A percentile compares a stretch with the other conserved stretches of the same genome.
Evolutionary conservation across 2,329 filamentous ascomycete species (phyloP).

Genomic region (Aspergillus neoniger): DNA sequence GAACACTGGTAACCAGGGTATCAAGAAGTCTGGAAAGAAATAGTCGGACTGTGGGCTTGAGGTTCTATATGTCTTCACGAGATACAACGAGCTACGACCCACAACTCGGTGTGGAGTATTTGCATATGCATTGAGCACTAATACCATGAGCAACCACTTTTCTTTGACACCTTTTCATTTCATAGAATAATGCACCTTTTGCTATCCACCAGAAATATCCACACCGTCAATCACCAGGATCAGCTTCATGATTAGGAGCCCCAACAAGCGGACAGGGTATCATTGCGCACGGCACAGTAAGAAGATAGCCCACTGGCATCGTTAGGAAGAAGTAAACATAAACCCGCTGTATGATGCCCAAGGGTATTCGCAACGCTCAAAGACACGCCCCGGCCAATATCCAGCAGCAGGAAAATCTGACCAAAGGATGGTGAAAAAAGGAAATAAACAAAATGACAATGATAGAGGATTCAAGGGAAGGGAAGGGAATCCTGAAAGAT

Average conservation of each 20-base stretch:
- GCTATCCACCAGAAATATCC: constrained; percentile 3
- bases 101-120: constrained; percentile 20
- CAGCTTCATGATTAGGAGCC: constrained; percentile 1
- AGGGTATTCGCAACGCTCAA: constrained; percentile 15
- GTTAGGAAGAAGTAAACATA: constrained; percentile 17
- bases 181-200: not conserved
- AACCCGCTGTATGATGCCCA: constrained; percentile 14
- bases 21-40: constrained; percentile 99
- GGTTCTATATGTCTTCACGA: constrained; percentile 17
- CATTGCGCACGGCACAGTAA: constrained; percentile 14
- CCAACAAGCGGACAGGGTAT: constrained; percentile 18
- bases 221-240: constrained; percentile 2
- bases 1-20: constrained; percentile 80
- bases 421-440: not conserved
- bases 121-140: constrained; percentile 20
- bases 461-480: constrained; percentile 5
- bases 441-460: not conserved
- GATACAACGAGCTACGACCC: constrained; percentile 27
- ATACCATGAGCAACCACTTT: constrained; percentile 13
- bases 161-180: constrained; percentile 13
- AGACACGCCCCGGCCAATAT: constrained; percentile 12
- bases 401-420: constrained; percentile 5
- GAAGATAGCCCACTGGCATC: constrained; percentile 14
- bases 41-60: constrained; percentile 45
- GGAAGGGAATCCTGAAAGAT: constrained; percentile 12